Evolutionary conservation across 2,329 filamentous ascomycete genomes (phyloP), one percentile per base, ranked within the genome.

Genomic region (Neofusicoccum parvum): DNA sequence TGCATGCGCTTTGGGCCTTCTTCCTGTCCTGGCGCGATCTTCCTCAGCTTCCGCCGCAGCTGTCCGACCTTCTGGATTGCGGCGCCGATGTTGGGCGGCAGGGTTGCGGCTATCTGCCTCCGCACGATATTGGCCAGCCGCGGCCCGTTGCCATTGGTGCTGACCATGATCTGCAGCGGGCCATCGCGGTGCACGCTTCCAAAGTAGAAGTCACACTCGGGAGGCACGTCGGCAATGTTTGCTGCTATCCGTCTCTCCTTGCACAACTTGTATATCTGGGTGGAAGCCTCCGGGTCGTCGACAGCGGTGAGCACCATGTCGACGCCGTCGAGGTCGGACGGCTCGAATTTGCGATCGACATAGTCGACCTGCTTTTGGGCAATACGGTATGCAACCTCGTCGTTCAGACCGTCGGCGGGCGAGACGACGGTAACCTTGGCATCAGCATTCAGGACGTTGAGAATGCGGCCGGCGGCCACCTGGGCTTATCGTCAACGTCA

Each of bases 131-230:
- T 94, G 10, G 95, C 95, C 69, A 99, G 81, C 75, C 94, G 89
- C 0, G 95, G 95, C 0, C 95, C 95, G 76, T 97, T 97, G 62
- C 95, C 95, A 76, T 98, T 99, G 41, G 95, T 99, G 81, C 92
- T 96, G 71, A 99, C 94, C 95, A 99, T 99, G 73, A 99, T 90
- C 82, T 99, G 95, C 67, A 99, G 80, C 5, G 95, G 95, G 0
- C 95, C 95, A 76, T 99, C 95, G 59, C 95, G 90, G 80, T 99
- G 92, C 45, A 97, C 90, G 75, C 91, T 95, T 68, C 95, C 95
- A 80, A 99, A 99, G 83, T 97, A 99, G 76, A 99, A 99, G 75
- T 99, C 95, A 79, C 95, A 99, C 78, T 99, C 95, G 0, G 92
- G 87, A 0, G 95, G 95, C 3, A 99, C 95, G 76, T 99, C 95